Base-by-base conservation (phyloP, 169 alveolate genomes). In the Plasmodium vinckei region DNA sequence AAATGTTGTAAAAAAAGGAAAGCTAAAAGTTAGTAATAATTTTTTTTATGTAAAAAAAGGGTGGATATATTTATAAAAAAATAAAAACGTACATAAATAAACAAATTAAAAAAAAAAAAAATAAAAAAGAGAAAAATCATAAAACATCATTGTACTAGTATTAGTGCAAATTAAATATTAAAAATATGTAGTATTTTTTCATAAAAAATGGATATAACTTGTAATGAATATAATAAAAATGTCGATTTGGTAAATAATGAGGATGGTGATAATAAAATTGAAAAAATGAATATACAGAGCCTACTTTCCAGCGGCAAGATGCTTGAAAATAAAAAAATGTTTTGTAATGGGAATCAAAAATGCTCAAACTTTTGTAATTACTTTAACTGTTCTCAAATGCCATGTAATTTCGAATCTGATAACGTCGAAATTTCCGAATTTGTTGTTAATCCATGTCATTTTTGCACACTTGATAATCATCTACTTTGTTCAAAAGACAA, bases 341-440 rank as follows among this genome's bases (percentile, higher is more conserved):
- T 33, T 6, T 75, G 88, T 56, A 75, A 75, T 57, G 39, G 63
- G 75, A 61, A 75, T 17, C 77, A 61, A 27, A 23, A 46, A 46
- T 75, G 53, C 42, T 23, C 46, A 39, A 46, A 53, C 49, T 21
- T 75, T 63, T 75, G 73, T 17, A 19, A 21, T 13, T 75, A 61
- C 39, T 15, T 75, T 44, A 75, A 57, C 13, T 75, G 88, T 56
- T 17, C 47, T 10, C 23, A 61, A 13, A 46, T 63, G 7, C n/a
- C 19, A 15, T 44, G 47, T 39, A 69, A 63, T 13, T 9, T 13
- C 44, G 17, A 39, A 65, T 63, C 63, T 46, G 88, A 64, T 17
- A 68, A 51, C 5, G 23, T 39, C n/a, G 23, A 27, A 9, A 53
- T 63, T n/a, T 75, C 75, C 17, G 88, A 75, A 64, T 19, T 75